Evolutionary conservation across 1,284 basidiomycete species (phyloP).

Genomic region (Sporisorium graminicola): DNA sequence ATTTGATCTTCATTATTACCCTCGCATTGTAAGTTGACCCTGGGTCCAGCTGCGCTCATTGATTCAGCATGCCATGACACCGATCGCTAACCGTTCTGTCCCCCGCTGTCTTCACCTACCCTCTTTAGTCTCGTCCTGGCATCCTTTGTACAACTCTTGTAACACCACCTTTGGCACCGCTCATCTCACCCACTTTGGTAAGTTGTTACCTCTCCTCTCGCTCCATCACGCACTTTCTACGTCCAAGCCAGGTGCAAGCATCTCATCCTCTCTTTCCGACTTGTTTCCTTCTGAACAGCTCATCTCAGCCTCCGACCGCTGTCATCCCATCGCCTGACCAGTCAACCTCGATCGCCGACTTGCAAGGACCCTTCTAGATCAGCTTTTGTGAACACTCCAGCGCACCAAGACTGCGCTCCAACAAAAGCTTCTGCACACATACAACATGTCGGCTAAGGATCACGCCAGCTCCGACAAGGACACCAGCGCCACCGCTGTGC

Average conservation of each 20-base stretch:
- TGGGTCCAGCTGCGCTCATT: not conserved
- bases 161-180: constrained; percentile 40
- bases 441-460: constrained; percentile 26
- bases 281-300: not conserved
- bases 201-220: not conserved
- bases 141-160: constrained; percentile 52
- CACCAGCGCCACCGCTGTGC: constrained; percentile 4
- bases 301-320: not conserved
- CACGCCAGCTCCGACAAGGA: constrained; percentile 13
- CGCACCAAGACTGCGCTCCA: not conserved
- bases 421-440: not conserved
- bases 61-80: not conserved
- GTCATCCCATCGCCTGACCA: not conserved
- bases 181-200: not conserved
- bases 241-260: not conserved
- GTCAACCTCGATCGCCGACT: not conserved
- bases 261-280: not conserved
- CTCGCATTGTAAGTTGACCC: constrained; percentile 33
- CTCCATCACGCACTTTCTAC: not conserved
- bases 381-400: not conserved
- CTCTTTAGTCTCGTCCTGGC: constrained; percentile 36
- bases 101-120: not conserved
- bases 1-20: constrained; percentile 26
- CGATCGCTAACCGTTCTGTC: constrained; percentile 4
- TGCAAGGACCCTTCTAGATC: not conserved